Base-by-base conservation (phyloP, 108 stramenopile species). In the Nannochloropsis salina region DNA sequence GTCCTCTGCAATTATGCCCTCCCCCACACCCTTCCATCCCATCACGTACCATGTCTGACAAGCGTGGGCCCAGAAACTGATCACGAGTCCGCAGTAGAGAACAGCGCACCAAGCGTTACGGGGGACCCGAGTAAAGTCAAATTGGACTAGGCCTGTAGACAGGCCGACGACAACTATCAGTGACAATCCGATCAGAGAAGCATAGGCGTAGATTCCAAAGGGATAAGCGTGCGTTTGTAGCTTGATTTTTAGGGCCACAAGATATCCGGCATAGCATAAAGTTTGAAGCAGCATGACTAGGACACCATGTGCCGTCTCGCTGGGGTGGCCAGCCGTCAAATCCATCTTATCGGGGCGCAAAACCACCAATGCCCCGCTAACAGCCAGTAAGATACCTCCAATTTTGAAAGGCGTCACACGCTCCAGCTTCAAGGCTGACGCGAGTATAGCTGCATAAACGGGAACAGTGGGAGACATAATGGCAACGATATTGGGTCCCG, bases 21-120 rank as follows among this genome's bases (percentile, higher is more conserved):
- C 31, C 31, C 31, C 31, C 31, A 31, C 31, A 31, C 31, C 31
- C 31, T 31, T 31, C 8, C 61, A 74, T n/a, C 20, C 4, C 15
- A 74, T 4, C 4, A 74, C 61, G 6, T 74, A 74, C 61, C 61
- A 74, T 3, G 61, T n/a, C 6, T 74, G 61, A 74, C 61, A 74
- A n/a, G 61, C 61, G n/a, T 74, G 61, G 3, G 61, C 61, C 15
- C 15, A 74, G 61, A 74, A 74, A 2, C 20, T n/a, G n/a, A 74
- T 74, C 20, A 8, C 61, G 61, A 74, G 8, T 4, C 61, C 61
- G 61, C 61, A 74, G n/a, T 74, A 6, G 61, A 74, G 61, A n/a
- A 74, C 61, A 74, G 61, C 61, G 61, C 15, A 74, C 61, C 61
- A 74, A 15, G 61, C 61, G n/a, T n/a, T 74, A 15, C 61, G 61